Evolutionary conservation across 2,329 filamentous ascomycete genomes (phyloP).

Genomic region (Tolypocladium tropicale): DNA sequence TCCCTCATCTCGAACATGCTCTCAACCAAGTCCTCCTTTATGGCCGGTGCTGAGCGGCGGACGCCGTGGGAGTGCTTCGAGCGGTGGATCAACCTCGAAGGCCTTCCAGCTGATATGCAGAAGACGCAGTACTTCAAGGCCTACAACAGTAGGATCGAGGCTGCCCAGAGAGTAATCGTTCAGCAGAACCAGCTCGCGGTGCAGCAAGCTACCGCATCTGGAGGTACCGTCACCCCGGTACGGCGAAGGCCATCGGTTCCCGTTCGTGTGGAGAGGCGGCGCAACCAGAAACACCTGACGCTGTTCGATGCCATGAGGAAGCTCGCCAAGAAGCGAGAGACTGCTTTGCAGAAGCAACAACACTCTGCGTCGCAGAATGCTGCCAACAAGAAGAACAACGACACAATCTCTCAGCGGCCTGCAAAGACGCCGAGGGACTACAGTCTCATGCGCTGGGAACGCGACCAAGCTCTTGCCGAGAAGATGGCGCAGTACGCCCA

Average conservation of each 20-base stretch:
- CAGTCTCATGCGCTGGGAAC: slow-evolving; percentile 78
- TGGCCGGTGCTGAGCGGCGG: slow-evolving; percentile 78
- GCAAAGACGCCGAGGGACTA: slow-evolving; percentile 82
- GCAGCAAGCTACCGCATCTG: slow-evolving; percentile 38
- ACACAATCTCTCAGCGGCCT: slow-evolving; percentile 40
- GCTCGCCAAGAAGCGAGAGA: slow-evolving; percentile 86
- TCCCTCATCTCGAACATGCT: slow-evolving; percentile 81
- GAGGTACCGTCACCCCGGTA: slow-evolving; percentile 24
- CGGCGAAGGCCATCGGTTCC: slow-evolving; percentile 67
- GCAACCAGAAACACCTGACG: slow-evolving; percentile 76
- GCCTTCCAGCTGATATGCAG: slow-evolving; percentile 82
- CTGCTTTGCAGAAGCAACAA: slow-evolving; percentile 74
- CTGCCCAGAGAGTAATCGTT: slow-evolving; percentile 43
- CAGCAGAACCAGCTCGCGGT: slow-evolving; percentile 41
- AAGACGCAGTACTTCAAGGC: slow-evolving; percentile 91
- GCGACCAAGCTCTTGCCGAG: slow-evolving; percentile 59
- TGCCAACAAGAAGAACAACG: slow-evolving; percentile 72
- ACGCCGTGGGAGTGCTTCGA: slow-evolving; percentile 99
- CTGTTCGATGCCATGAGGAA: slow-evolving; percentile 94
- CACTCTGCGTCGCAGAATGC: slow-evolving; percentile 70
- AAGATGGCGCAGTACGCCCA: slow-evolving; percentile 44
- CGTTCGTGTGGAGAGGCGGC: slow-evolving; percentile 74
- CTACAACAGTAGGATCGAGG: slow-evolving; percentile 51
- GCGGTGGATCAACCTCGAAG: slow-evolving; percentile 87
- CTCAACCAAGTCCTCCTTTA: slow-evolving; percentile 61